Evolutionary conservation across 2,329 filamentous ascomycete species (phyloP), one percentile per base, ranked within the genome.

Genomic region (Xylariaceae sp.): DNA sequence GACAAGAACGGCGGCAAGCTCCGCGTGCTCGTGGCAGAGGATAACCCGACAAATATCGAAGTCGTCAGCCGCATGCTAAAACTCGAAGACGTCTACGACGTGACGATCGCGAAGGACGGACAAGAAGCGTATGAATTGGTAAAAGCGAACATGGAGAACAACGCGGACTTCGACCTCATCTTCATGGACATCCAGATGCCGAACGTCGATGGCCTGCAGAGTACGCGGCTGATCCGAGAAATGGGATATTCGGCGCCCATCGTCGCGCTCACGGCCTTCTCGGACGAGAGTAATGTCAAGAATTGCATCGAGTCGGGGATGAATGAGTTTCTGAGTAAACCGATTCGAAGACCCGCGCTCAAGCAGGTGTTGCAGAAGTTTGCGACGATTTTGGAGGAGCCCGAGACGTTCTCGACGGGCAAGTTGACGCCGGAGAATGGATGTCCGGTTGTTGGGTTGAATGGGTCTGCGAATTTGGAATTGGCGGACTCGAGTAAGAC

Each of bases 171-270:
- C 71, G 90, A 96, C 66, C 80, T 97, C 30, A 93, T 97, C 63
- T 94, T 96, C 70, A 97, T 96, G 92, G 92, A 97, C 68, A 88
- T 96, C 6, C 90, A 90, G 74, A 97, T 97, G 92, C 92, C 92
- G 2, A 95, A 94, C 63, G 82, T 97, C 11, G 92, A 96, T 69
- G 92, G 92, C 1, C 77, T 97, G 23, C 88, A 96, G 71, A 92
- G 88, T 51, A 96, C 92, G 0, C 83, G 88, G 8, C 78, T 95
- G 39, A 96, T 97, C 67, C 85, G 92, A 5, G 80, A 91, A 71
- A 89, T 93, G 78, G 92, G 92, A 1, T 97, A 94, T 74, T 86
- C 83, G 9, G 88, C 89, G 1, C 92, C 92, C 0, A 96, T 97
- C 62, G 91, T 97, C 11, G 92, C 92, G 0, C 76, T 97, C 50